Evolutionary conservation across 768 basidiomycete species (phyloP).

Genomic region (Lentinula raphanica): DNA sequence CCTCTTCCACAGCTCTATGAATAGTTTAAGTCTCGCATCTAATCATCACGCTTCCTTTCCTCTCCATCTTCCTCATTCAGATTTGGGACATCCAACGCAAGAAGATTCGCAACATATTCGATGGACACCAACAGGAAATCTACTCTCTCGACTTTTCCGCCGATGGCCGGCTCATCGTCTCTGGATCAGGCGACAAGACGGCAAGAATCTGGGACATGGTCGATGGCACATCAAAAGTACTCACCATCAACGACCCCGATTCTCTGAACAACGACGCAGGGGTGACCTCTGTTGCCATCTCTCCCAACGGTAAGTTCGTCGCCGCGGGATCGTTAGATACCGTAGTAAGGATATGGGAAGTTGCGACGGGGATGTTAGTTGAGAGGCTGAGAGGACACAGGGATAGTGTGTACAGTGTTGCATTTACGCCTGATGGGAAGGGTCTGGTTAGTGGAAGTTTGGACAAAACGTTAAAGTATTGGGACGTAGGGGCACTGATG

Average conservation of each 20-base stretch:
- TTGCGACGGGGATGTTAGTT: conserved; percentile 57
- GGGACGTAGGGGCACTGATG: conserved; percentile 79
- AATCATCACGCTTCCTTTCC: too few relatives aligned
- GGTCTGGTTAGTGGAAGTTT: conserved; percentile 88
- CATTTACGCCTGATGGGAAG: conserved; percentile 90
- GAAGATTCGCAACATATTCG: conserved; percentile 73
- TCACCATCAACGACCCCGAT: conserved; percentile 51
- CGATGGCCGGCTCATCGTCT: conserved; percentile 84
- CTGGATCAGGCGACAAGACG: conserved; percentile 74
- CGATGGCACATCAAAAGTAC: conserved; percentile 32
- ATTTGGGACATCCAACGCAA: conserved; percentile 90
- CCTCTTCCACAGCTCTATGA: background rate
- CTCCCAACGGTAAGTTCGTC: conserved; percentile 65
- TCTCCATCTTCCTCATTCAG: too few relatives aligned
- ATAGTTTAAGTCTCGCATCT: conserved; percentile 4
- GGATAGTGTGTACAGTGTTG: conserved; percentile 84
- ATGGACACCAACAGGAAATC: conserved; percentile 90
- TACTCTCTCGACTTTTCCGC: conserved; percentile 89
- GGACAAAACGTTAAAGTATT: conserved; percentile 84
- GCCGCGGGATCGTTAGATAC: conserved; percentile 48
- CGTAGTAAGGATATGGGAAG: conserved; percentile 79
- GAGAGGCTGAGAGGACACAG: conserved; percentile 74
- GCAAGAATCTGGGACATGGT: conserved; percentile 45
- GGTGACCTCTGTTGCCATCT: conserved; percentile 76
- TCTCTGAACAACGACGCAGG: conserved; percentile 47